phyloP scores from a whole-genome alignment of 2,329 filamentous ascomycete species.

The Fusarium clavum region DNA sequence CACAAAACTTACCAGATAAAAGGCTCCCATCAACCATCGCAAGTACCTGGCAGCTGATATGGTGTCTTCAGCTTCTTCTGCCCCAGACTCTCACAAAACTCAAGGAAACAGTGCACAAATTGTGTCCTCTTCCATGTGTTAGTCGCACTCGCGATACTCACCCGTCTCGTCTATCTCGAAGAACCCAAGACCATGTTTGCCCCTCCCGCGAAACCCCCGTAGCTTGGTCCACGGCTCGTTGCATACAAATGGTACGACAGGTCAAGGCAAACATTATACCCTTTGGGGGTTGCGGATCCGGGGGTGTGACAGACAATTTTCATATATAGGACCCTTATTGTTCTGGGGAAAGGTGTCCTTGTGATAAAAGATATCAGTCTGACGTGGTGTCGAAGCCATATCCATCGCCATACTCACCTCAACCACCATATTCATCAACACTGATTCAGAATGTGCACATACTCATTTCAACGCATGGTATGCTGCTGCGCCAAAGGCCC shows the following conservation, averaged over 20 bases:
- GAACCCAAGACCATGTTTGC: constrained; percentile 37
- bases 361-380: background rate
- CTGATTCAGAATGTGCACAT: constrained; percentile 40
- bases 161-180: constrained; percentile 39
- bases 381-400: too few species aligned
- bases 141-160: constrained; percentile 37
- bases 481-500: constrained; percentile 47
- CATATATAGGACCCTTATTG: background rate
- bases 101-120: background rate
- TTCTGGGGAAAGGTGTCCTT: too few species aligned
- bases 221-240: constrained; percentile 33
- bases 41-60: too few species aligned
- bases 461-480: constrained; percentile 45
- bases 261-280: constrained; percentile 27
- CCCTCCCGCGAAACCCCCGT: constrained; percentile 34
- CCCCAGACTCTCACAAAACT: background rate
- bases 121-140: constrained; percentile 12
- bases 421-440: background rate
- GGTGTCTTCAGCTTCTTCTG: background rate
- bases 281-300: constrained; percentile 36
- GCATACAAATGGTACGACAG: constrained; percentile 34
- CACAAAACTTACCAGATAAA: too few species aligned
- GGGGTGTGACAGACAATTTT: constrained; percentile 30
- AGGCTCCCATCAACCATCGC: too few species aligned
- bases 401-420: too few species aligned